phyloP scores from a whole-genome alignment of 495 filamentous ascomycete species.

The Neurospora pannonica region DNA sequence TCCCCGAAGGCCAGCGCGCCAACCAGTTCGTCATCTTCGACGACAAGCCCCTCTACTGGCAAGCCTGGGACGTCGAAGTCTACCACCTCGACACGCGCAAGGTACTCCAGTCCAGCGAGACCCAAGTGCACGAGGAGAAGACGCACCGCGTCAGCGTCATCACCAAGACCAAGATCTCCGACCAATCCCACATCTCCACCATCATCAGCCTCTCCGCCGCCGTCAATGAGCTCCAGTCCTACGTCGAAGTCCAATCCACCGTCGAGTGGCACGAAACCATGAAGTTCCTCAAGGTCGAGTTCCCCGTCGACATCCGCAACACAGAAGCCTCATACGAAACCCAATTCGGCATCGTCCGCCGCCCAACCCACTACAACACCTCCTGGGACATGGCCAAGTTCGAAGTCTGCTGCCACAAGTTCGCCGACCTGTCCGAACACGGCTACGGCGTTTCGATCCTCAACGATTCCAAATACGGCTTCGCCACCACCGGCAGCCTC shows the following conservation, averaged over 20 bases:
- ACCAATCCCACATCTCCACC: conserved; percentile 78
- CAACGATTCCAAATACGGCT: conserved; percentile 96
- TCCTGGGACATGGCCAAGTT: conserved; percentile 99
- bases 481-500: conserved; percentile 79
- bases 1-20: conserved; percentile 69
- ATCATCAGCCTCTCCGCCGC: conserved; percentile 70
- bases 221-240: conserved; percentile 51
- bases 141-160: conserved; percentile 67
- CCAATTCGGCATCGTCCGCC: conserved; percentile 77
- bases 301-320: conserved; percentile 85
- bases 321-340: conserved; percentile 95
- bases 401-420: conserved; percentile 96
- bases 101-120: conserved; percentile 55
- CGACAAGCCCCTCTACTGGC: conserved; percentile 97
- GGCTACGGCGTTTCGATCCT: conserved; percentile 88
- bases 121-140: conserved; percentile 61
- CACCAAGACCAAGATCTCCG: conserved; percentile 77
- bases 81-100: conserved; percentile 84
- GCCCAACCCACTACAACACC: conserved; percentile 94
- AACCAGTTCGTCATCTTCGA: conserved; percentile 94
- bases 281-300: conserved; percentile 99
- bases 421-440: conserved; percentile 89
- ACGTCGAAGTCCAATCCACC: conserved; percentile 69
- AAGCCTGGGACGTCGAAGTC: conserved; percentile 98
- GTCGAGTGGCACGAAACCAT: conserved; percentile 91